Evolutionary conservation across 148 eudicot species (phyloP), one percentile per base, ranked within the genome.

Genomic region (Drosera capensis): DNA sequence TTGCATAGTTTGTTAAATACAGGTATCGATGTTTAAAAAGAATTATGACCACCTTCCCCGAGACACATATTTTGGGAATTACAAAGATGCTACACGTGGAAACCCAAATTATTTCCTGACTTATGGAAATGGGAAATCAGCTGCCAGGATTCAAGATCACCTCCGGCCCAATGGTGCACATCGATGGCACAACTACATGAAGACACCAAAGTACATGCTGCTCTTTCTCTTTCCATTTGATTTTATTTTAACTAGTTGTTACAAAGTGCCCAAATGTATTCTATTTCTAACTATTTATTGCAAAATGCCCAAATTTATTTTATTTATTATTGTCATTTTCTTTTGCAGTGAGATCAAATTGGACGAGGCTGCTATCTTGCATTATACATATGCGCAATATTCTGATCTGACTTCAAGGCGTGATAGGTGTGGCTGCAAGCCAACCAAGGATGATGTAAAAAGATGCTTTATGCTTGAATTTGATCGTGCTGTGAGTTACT

Each of bases 391-490:
- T 51, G 48, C 95, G 54, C 80, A 78, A 29, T 86, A 77, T 59
- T 80, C 95, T 6, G 95, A 86, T 58, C 62, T 86, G 71, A 86
- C 95, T 49, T 86, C 95, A 41, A 78, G 95, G 59, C 82, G 95
- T 48, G 95, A 86, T 64, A 68, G 95, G 31, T 86, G 95, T 78
- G 95, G 92, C 55, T 86, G 95, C 64, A 86, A 86, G 69, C 95
- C 95, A 43, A 86, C 95, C 1, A 86, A 86, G 59, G 95, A 86
- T 21, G 95, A 86, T 62, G 95, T 81, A 40, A 86, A 86, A 62
- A 67, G 92, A 62, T 86, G 95, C 71, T 86, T 86, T 63, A 86
- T 86, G 95, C 52, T 86, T 69, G 92, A 86, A 57, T 86, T 86
- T 54, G 95, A 86, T 67, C 68, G 95, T 78, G 67, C 85, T 17